Percentiles rank a stretch among this genome's conserved stretches.
These are phyloP conservation scores for Entoloma clypeatum DNA, from an alignment of 1,284 basidiomycete species.

Conservation along the genomic window DNA sequence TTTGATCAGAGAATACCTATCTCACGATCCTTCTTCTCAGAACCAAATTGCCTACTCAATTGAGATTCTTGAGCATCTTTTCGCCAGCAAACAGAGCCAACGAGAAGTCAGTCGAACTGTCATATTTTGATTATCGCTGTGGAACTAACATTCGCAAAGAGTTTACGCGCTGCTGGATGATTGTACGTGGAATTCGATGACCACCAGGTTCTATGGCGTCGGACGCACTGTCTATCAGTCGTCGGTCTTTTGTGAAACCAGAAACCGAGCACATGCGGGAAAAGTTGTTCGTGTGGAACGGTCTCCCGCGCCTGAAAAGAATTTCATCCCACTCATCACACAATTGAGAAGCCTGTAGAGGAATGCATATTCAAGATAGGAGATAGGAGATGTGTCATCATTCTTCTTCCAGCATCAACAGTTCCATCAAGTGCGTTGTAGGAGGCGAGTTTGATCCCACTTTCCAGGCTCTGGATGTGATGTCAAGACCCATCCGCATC, in stretches of 20 bases:
- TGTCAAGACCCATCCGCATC: slow-evolving; percentile 95
- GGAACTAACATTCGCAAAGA: slow-evolving; percentile 22
- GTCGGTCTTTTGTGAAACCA: slow-evolving; percentile 54
- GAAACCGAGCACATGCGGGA: slow-evolving; percentile 71
- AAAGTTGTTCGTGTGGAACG: slow-evolving; percentile 73
- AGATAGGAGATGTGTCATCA: slow-evolving; percentile 96
- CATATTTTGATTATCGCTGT: slow-evolving; percentile 3
- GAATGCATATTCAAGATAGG: slow-evolving; percentile 96
- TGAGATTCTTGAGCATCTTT: slow-evolving; percentile 75
- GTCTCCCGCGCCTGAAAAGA: slow-evolving; percentile 87
- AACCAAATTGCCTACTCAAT: slow-evolving; percentile 81
- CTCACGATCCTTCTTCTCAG: slow-evolving; percentile 76
- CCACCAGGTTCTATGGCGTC: slow-evolving; percentile 32
- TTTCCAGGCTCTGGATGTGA: slow-evolving; percentile 95
- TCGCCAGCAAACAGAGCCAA: slow-evolving; percentile 74
- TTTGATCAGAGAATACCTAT: slow-evolving; percentile 84
- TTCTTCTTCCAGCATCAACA: slow-evolving; percentile 91
- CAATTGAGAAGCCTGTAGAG: slow-evolving; percentile 92
- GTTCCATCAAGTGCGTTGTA: slow-evolving; percentile 84
- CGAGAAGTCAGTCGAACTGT: slow-evolving; percentile 59
- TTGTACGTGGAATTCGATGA: slow-evolving; percentile 58
- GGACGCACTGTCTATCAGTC: slow-evolving; percentile 31
- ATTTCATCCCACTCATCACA: slow-evolving; percentile 96
- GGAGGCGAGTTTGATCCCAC: slow-evolving; percentile 74
- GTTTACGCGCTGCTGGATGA: slow-evolving; percentile 65